Conservation (phyloP, 2,329 filamentous ascomycete species). For the Alternaria sp. region DNA sequence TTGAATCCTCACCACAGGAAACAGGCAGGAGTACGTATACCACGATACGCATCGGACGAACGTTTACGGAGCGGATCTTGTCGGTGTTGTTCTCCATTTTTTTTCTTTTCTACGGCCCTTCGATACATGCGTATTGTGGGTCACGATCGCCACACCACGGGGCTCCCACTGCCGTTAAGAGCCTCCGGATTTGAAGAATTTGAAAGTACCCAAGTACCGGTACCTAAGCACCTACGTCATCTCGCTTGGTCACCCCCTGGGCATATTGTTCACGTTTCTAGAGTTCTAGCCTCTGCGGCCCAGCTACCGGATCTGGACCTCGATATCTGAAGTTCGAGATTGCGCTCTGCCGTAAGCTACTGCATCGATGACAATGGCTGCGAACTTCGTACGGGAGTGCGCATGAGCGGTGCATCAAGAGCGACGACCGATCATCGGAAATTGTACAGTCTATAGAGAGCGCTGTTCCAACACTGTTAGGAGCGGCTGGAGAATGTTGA, state of each 20-base stretch:
- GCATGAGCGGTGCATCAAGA: not conserved
- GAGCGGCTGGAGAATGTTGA: not conserved
- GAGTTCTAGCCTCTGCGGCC: not conserved
- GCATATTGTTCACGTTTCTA: not conserved
- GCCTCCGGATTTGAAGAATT: not conserved
- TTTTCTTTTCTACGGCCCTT: constrained; percentile 8
- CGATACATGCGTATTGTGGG: constrained; percentile 8
- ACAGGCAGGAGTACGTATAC: not conserved
- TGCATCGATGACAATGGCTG: not conserved
- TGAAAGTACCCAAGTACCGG: not conserved
- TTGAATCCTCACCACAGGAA: not conserved
- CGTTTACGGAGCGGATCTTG: not conserved
- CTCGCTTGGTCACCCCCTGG: not conserved
- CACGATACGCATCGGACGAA: not conserved
- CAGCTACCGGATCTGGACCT: not conserved
- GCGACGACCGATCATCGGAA: not conserved
- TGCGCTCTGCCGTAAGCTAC: not conserved
- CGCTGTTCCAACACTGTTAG: not conserved
- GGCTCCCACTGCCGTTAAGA: not conserved
- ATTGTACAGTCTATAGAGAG: not conserved
- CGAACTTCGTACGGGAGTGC: not conserved
- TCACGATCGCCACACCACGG: not conserved
- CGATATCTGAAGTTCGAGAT: not conserved
- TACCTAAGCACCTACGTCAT: not conserved
- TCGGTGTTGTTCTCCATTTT: not conserved